Evolutionary conservation across 805 yeast genomes (phyloP).

Genomic region (Yamadazyma ubonensis): DNA sequence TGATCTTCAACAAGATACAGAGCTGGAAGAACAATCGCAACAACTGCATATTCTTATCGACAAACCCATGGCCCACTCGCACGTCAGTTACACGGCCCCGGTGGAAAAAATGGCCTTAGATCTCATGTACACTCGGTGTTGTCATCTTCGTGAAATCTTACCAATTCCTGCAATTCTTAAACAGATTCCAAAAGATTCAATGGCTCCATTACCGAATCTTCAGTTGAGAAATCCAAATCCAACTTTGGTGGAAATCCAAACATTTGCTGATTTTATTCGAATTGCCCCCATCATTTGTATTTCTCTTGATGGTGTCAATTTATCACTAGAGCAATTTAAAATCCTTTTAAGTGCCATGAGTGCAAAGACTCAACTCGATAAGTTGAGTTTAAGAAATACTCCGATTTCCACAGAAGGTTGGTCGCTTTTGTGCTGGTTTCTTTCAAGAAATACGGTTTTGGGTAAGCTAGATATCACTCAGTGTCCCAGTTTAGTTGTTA

Average conservation of each 20-base stretch:
- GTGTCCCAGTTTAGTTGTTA: conserved; percentile 49
- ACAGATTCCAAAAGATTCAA: conserved; percentile 67
- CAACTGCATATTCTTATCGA: conserved; percentile 17
- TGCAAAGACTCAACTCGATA: conserved; percentile 64
- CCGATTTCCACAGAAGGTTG: conserved; percentile 72
- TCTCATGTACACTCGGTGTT: conserved; percentile 83
- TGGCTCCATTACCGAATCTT: conserved; percentile 68
- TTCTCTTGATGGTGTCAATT: conserved; percentile 73
- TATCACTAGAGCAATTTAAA: conserved; percentile 74
- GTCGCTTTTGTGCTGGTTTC: conserved; percentile 73
- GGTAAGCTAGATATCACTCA: conserved; percentile 71
- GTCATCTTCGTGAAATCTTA: conserved; percentile 85
- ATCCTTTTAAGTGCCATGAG: conserved; percentile 69
- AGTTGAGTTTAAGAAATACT: conserved; percentile 76
- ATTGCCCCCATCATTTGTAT: conserved; percentile 79
- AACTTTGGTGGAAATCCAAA: conserved; percentile 79
- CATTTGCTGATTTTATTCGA: conserved; percentile 84
- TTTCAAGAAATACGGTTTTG: conserved; percentile 59
- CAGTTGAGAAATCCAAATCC: conserved; percentile 87
- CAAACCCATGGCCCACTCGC: conserved; percentile 30
- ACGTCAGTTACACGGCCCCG: conserved; percentile 29
- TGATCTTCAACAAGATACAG: conserved; percentile 15
- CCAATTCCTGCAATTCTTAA: conserved; percentile 85
- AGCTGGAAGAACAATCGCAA: neutral
- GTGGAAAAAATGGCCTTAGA: conserved; percentile 56